Conservation (phyloP, 305 asterid species). For the Fraxinus velutina region DNA sequence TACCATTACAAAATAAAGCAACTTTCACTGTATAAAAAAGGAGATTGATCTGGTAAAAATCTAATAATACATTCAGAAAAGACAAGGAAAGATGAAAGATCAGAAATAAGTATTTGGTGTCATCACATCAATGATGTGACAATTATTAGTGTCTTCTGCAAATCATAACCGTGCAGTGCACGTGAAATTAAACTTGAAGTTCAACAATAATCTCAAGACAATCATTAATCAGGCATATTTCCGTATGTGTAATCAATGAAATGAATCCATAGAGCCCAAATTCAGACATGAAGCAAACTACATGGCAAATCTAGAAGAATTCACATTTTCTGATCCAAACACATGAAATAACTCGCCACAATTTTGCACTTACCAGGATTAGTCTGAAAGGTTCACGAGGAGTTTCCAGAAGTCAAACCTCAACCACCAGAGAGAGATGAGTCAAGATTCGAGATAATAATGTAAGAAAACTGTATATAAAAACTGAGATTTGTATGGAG, state of each 20-base stretch:
- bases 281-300: neutral
- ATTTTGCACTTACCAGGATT: neutral
- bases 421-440: conserved; percentile 18
- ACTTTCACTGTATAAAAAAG: neutral
- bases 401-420: conserved; percentile 24
- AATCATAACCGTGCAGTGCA: neutral
- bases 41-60: conserved; percentile 11
- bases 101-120: conserved; percentile 9
- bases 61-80: conserved; percentile 6
- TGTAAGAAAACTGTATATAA: neutral
- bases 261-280: conserved; percentile 7
- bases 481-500: conserved; percentile 10
- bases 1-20: conserved; percentile 1
- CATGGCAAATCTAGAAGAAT: conserved; percentile 14
- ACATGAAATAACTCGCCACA: neutral
- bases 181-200: neutral
- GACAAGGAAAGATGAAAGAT: neutral
- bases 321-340: conserved; percentile 13
- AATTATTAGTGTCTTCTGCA: neutral
- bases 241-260: conserved; percentile 13
- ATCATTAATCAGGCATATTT: neutral
- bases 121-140: conserved; percentile 11
- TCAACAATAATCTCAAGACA: conserved; percentile 3
- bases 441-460: neutral
- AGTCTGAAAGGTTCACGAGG: neutral